phyloP scores from a whole-genome alignment of 1,139 yeast genomes.

The Blastobotrys persicus region DNA sequence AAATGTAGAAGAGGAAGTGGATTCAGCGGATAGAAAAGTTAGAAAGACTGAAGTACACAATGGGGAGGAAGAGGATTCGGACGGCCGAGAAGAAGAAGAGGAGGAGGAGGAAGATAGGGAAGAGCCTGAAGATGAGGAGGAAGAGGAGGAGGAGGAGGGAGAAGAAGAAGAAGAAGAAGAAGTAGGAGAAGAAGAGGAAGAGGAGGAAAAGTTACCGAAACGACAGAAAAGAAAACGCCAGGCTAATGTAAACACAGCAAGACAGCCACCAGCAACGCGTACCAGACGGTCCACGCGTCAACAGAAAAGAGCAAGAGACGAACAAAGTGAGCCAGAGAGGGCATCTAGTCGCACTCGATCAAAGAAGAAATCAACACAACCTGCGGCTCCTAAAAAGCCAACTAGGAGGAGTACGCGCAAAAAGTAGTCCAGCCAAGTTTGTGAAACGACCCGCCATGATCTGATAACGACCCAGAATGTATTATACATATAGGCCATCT shows the following conservation, averaged over 20 bases:
- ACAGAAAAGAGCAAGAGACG: slow-evolving; percentile 14
- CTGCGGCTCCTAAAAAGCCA: slow-evolving; percentile 14
- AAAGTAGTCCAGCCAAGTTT: slow-evolving; percentile 17
- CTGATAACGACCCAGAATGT: not conserved
- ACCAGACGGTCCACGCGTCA: slow-evolving; percentile 6
- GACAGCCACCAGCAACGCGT: slow-evolving; percentile 6
- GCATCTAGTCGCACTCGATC: slow-evolving; percentile 9
- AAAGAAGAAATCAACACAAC: slow-evolving; percentile 9
- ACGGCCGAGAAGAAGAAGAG: slow-evolving; percentile 2
- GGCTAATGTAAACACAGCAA: slow-evolving; percentile 1
- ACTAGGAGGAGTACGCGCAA: slow-evolving; percentile 25
- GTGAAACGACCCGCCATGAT: not conserved
- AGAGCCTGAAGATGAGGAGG: slow-evolving; percentile 17
- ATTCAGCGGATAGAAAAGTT: slow-evolving; percentile 5
- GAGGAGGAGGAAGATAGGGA: slow-evolving; percentile 17
- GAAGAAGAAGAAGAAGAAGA: slow-evolving; percentile 9
- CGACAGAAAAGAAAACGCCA: slow-evolving; percentile 9
- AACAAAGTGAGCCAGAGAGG: slow-evolving; percentile 19
- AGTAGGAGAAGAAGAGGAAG: slow-evolving; percentile 13
- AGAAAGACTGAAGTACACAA: slow-evolving; percentile 13
- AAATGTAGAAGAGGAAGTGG: slow-evolving; percentile 15
- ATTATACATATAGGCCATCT: no score
- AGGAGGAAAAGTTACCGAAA: slow-evolving; percentile 11
- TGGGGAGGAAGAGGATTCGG: slow-evolving; percentile 1
- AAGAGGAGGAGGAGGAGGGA: slow-evolving; percentile 7